Conservation (phyloP, 2,329 filamentous ascomycete species). For the Trichoderma sp. region DNA sequence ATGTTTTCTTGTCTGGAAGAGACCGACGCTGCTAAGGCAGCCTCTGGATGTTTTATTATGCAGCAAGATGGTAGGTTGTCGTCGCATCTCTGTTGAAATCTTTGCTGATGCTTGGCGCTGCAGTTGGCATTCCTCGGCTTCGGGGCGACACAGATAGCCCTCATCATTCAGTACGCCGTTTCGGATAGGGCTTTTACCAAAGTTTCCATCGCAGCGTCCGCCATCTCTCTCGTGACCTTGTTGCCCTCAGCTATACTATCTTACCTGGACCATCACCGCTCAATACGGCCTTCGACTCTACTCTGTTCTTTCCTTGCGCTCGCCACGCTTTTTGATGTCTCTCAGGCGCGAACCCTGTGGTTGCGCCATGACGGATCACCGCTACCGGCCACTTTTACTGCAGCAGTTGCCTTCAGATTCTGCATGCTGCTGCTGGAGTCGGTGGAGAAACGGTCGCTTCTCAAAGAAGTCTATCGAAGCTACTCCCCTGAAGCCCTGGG, state of each 20-base stretch:
- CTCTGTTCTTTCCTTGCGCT: slow-evolving; percentile 35
- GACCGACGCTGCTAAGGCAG: no score
- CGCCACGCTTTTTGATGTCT: slow-evolving; percentile 36
- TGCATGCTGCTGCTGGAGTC: slow-evolving; percentile 35
- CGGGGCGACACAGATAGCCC: no score
- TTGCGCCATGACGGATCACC: slow-evolving; percentile 19
- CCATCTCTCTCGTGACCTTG: no score
- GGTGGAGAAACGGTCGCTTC: slow-evolving; percentile 31
- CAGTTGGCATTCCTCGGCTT: no score
- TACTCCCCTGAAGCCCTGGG: slow-evolving; percentile 35
- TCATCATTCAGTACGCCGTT: no score
- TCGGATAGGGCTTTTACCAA: no score
- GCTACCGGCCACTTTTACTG: not conserved
- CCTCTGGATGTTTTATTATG: no score
- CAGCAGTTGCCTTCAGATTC: slow-evolving; percentile 28
- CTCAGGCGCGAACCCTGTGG: slow-evolving; percentile 35
- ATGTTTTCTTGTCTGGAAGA: not conserved
- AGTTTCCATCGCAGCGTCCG: no score
- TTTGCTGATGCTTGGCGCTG: no score
- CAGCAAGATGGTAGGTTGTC: no score
- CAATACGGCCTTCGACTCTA: slow-evolving; percentile 37
- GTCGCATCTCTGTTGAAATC: no score
- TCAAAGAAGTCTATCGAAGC: slow-evolving; percentile 26
- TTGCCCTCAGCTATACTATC: no score
- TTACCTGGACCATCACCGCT: slow-evolving; percentile 33